phyloP scores from a whole-genome alignment of 2,329 filamentous ascomycete species.

The Talaromyces sp. region DNA sequence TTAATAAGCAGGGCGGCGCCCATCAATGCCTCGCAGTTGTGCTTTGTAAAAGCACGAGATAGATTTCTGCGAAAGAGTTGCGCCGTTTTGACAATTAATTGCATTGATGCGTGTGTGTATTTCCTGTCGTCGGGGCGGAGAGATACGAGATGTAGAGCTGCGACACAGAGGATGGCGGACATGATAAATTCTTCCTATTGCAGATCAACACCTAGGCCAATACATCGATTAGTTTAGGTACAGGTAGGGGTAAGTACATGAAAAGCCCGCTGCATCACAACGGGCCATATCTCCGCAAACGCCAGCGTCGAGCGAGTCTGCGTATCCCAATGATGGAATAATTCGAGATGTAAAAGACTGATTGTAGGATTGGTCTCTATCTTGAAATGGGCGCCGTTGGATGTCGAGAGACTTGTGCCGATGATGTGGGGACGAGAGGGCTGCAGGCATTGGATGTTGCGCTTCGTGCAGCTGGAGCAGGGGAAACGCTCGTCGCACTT shows the following conservation, averaged over 20 bases:
- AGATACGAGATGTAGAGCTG: background rate
- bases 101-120: constrained; percentile 4
- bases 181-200: constrained; percentile 7
- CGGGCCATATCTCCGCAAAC: constrained; percentile 1
- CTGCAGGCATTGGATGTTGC: constrained; percentile 2
- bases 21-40: constrained; percentile 6
- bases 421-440: background rate
- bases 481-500: background rate
- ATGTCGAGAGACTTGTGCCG: background rate
- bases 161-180: constrained; percentile 7
- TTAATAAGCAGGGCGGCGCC: constrained; percentile 1
- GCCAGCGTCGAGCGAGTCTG: background rate
- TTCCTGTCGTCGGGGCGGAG: background rate
- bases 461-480: constrained; percentile 4
- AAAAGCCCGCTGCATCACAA: constrained; percentile 3
- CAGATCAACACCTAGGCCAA: background rate
- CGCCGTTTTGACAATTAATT: background rate
- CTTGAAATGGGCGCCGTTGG: background rate
- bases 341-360: background rate
- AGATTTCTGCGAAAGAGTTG: background rate
- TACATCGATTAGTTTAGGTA: background rate
- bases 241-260: background rate
- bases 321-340: constrained; percentile 9
- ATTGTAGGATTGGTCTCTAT: background rate
- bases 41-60: background rate